Base-by-base conservation (phyloP, 495 filamentous ascomycete species). In the Penicillium waksmanii region DNA sequence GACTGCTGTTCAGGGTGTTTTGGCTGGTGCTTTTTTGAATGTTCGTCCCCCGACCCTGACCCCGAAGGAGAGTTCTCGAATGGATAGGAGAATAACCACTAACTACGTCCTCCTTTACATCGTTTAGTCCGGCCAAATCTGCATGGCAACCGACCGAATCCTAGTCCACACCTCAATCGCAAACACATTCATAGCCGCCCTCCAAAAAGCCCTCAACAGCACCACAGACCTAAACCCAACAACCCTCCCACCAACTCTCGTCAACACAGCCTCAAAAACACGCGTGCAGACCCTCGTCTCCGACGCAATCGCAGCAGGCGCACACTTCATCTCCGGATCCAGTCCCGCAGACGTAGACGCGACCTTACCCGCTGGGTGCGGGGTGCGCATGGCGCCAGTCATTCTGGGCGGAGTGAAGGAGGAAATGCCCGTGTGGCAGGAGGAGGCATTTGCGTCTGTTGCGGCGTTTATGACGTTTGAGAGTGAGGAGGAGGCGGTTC, bases 71-170 rank as follows among this genome's bases (percentile, higher is more conserved):
- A 23, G 23, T 23, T 23, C 23, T 23, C 23, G 3, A 3, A 23
- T 23, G 23, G 0, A 3, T 23, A 23, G 48, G 52, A 53, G 51
- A n/a, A 35, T 3, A 35, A 48, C n/a, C 19, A n/a, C 54, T 42
- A 42, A 55, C 21, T 36, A 31, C 27, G 5, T 31, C 27, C 27
- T n/a, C 13, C 15, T 18, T n/a, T 10, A 7, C 54, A 2, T 3
- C 23, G 3, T 23, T 15, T 65, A 85, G 73, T 77, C 84, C 40
- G 93, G 93, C 8, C 93, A 97, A 75, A 87, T 94, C 46, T 96
- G 93, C 76, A 93, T 97, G 92, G 80, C 86, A 3, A 96, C 92
- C 1, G 93, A 96, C 71, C 84, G 89, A 12, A 91, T 97, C 66
- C 77, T 96, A 38, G 87, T 96, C 12, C 88, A 95, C 71, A 81